These are phyloP conservation scores for Trichocladium uniseriatum DNA, from an alignment of 495 filamentous ascomycete species.

Conservation along the genomic window DNA sequence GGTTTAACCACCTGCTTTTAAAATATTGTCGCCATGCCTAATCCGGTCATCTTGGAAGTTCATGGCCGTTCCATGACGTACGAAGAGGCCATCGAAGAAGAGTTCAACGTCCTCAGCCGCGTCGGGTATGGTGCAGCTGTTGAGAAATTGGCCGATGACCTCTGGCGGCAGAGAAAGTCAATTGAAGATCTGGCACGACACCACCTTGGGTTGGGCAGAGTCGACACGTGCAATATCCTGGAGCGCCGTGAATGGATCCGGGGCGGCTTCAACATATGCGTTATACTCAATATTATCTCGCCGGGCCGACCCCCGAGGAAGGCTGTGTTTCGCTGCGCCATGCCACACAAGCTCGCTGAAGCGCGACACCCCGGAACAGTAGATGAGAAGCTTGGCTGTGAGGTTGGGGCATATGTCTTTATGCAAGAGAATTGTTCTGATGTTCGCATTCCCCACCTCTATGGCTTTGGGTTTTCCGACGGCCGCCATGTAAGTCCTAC, in stretches of 20 bases:
- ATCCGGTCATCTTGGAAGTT: background rate
- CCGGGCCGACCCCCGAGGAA: background rate
- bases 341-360: slow-evolving; percentile 33
- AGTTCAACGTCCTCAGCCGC: background rate
- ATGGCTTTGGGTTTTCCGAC: background rate
- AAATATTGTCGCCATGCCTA: too few species aligned
- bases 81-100: background rate
- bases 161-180: background rate
- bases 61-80: background rate
- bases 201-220: background rate
- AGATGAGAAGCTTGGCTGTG: slow-evolving; percentile 33
- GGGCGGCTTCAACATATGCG: background rate
- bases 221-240: background rate
- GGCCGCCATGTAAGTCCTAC: too few species aligned
- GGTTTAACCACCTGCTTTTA: too few species aligned
- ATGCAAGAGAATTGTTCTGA: background rate
- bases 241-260: background rate
- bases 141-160: background rate
- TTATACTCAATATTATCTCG: background rate
- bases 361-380: slow-evolving; percentile 24
- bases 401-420: slow-evolving; percentile 25
- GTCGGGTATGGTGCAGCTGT: background rate
- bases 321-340: slow-evolving; percentile 26
- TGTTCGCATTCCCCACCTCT: background rate
- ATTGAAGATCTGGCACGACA: background rate